Base-by-base conservation (phyloP, 441 rosid genomes). In the Pelargonium cotyledonis region DNA sequence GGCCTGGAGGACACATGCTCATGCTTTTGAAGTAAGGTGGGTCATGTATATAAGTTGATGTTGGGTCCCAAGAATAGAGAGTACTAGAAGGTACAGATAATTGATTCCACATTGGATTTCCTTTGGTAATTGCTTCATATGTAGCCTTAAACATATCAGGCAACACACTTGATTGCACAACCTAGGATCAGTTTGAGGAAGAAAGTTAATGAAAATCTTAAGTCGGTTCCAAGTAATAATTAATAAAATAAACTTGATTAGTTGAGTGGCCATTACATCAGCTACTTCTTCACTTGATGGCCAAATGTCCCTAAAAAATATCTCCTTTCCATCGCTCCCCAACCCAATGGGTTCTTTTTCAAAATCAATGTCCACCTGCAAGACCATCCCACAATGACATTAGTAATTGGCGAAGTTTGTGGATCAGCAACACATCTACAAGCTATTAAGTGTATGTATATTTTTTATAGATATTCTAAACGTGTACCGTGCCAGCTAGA, bases 141-240 rank as follows among this genome's bases (percentile, higher is more conserved):
- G 97, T 91, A 70, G 96, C 94, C 82, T 84, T 88, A 70, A 91
- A 94, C 98, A 94, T 94, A 74, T 85, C 96, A 6, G 97, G 94
- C 43, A 94, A 83, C 66, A 94, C 93, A 71, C 80, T 91, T 18
- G 94, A 81, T 78, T 94, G 96, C 18, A 89, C 98, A 67, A 82
- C 96, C 97, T 92, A 80, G 49, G 72, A 66, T 58, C 61, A 74
- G 60, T 1, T 19, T n/a, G 53, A 35, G 10, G 64, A 68, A 1
- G 62, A 40, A 41, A 63, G 70, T 26, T 8, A 41, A 69, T 57
- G 14, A 51, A 68, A 8, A 68, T 21, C 65, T 7, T 8, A 44
- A 11, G 23, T 64, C 68, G 62, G 64, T 12, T 63, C 15, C 18
- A 72, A 47, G 15, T 76, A 43, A 65, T 31, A 67, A 2, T 15